Evolutionary conservation across 805 yeast species (phyloP), one percentile per base, ranked within the genome.

Genomic region (Hanseniaspora pseudoguilliermondii): DNA sequence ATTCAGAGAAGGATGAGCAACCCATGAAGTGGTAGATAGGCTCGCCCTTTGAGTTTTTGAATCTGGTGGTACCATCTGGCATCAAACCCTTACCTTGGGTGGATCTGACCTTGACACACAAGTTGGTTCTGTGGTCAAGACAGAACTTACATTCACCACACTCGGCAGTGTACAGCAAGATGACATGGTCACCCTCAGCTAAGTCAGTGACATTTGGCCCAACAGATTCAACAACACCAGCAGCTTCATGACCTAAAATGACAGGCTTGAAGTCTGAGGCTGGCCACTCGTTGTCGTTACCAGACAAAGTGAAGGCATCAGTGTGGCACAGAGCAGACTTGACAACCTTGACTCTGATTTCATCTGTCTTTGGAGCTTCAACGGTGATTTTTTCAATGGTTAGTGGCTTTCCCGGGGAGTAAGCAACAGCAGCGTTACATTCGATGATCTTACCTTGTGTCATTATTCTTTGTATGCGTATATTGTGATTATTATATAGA

Each of bases 281-380:
- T 44, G 55, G 55, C 55, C 55, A 52, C 73, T 93, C 98, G 55
- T 97, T 93, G 71, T 93, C 99, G 57, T 75, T 78, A 58, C 98
- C 99, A 49, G 95, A 83, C 62, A 93, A 77, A 11, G 97, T 91
- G 76, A 84, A 93, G 41, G 97, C 97, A 69, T 93, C 99, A 38
- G 99, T 93, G 75, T 93, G 98, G 71, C 99, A 93, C 41, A 93
- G 96, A 69, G 97, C 98, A 34, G 97, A 86, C 74, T 85, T 78
- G 52, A 75, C 76, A 57, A 93, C 73, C 72, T 88, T 85, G 69
- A 93, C 86, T 71, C 99, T 84, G 49, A 93, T 97, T 73, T 93
- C 99, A 68, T 93, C 97, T 49, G 96, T 95, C 70, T 81, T 84
- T 63, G 99, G 99, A 25, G 98, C 89, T 25, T 79, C 83, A 46